Percentiles rank a stretch among this genome's conserved stretches.
These are phyloP conservation scores for Auriscalpium microsporum DNA, from an alignment of 768 basidiomycete species.

Conservation along the genomic window DNA sequence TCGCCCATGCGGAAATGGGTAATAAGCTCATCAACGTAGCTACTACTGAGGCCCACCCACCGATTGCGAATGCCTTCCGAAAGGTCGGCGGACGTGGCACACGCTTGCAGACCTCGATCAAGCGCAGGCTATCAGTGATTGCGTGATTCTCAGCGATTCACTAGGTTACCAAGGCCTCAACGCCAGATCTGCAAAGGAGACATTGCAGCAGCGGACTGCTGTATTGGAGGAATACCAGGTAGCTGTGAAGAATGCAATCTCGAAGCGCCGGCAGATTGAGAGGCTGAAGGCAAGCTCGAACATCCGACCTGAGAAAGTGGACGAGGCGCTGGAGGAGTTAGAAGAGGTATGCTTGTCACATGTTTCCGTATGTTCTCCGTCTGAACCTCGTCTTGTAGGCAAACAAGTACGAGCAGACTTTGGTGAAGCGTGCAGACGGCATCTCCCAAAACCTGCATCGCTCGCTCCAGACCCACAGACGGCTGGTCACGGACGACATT, in stretches of 20 bases:
- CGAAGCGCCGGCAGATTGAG: conserved; percentile 87
- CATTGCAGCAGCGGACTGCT: conserved; percentile 78
- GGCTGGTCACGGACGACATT: conserved; percentile 84
- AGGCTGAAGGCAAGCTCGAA: conserved; percentile 78
- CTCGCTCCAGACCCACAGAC: conserved; percentile 77
- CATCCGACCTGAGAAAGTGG: conserved; percentile 78
- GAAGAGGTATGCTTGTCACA: conserved; percentile 59
- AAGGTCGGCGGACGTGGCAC: conserved; percentile 83
- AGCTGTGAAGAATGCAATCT: conserved; percentile 88
- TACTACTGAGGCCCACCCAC: conserved; percentile 80
- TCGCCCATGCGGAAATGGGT: conserved; percentile 83
- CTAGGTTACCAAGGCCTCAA: conserved; percentile 95
- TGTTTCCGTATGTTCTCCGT: background rate
- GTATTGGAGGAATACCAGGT: conserved; percentile 92
- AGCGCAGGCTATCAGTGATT: conserved; percentile 89
- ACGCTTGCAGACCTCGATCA: conserved; percentile 82
- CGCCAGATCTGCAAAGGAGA: conserved; percentile 94
- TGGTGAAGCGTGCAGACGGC: conserved; percentile 80
- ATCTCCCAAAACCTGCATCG: conserved; percentile 92
- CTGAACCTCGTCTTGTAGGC: conserved; percentile 43
- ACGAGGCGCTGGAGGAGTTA: conserved; percentile 86
- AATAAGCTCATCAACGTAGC: conserved; percentile 86
- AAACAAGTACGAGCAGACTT: conserved; percentile 77
- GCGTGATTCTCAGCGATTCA: conserved; percentile 92
- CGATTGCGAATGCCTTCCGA: conserved; percentile 73